Evolutionary conservation across 2,329 filamentous ascomycete species (phyloP).

Genomic region (Ascochyta fabae): DNA sequence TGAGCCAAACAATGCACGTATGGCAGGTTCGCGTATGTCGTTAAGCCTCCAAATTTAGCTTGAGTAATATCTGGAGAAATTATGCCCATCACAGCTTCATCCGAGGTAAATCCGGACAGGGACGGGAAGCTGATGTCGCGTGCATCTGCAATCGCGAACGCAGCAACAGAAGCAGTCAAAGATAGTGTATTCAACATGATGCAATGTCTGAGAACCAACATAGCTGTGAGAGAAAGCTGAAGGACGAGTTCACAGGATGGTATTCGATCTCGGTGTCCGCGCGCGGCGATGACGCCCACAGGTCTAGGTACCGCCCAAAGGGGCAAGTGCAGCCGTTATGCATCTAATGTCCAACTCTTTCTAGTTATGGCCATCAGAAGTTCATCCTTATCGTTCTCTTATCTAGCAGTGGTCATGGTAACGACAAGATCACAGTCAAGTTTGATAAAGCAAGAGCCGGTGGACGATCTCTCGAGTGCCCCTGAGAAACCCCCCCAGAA

Average conservation of each 20-base stretch:
- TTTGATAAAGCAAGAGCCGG: neutral
- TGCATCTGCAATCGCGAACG: conserved; percentile 15
- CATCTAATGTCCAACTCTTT: neutral
- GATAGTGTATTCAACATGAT: neutral
- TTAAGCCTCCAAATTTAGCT: conserved; percentile 51
- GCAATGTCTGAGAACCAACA: neutral
- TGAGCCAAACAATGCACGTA: conserved; percentile 56
- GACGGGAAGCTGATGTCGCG: conserved; percentile 56
- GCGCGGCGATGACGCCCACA: conserved; percentile 5
- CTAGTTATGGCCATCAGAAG: neutral
- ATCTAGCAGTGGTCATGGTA: conserved; percentile 7
- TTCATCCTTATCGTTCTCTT: conserved; percentile 4
- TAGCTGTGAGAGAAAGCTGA: neutral
- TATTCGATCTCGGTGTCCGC: neutral
- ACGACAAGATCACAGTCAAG: conserved; percentile 7
- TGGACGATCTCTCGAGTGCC: neutral
- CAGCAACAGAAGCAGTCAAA: neutral
- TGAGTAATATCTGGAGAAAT: conserved; percentile 38
- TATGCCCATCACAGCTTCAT: conserved; percentile 38
- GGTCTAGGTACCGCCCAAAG: neutral
- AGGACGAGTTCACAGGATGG: neutral
- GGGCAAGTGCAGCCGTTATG: conserved; percentile 10
- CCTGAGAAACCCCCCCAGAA: neutral
- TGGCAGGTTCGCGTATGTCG: conserved; percentile 56
- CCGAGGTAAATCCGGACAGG: conserved; percentile 41